These are phyloP conservation scores for Phytopythium aichiense DNA, from an alignment of 352 stramenopile genomes.

Conservation along the genomic window DNA sequence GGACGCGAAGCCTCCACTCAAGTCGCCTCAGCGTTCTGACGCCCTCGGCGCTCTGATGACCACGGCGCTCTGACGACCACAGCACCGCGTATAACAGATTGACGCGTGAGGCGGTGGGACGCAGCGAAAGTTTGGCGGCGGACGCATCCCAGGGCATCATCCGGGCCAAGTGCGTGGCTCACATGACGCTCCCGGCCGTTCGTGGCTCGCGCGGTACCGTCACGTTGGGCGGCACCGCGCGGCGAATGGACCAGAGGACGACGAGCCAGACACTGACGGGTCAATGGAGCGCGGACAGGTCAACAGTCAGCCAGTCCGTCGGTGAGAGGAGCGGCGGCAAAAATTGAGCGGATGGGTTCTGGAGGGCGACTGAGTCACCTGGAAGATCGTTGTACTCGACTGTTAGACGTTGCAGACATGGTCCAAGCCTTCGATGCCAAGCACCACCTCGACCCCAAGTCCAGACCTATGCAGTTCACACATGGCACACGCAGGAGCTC, in stretches of 20 bases:
- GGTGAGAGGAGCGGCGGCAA: not conserved
- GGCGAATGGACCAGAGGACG: not conserved
- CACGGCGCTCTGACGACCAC: too few relatives aligned
- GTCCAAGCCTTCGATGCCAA: not conserved
- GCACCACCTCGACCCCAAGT: not conserved
- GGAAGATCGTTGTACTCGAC: not conserved
- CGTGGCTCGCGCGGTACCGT: not conserved
- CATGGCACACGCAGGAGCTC: not conserved
- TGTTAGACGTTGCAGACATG: not conserved
- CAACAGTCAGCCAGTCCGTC: not conserved
- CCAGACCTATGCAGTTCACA: not conserved
- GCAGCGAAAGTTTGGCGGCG: not conserved
- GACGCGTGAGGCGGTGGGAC: too few relatives aligned
- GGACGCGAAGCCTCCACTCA: not conserved
- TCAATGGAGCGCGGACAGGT: too few relatives aligned
- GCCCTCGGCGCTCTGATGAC: too few relatives aligned
- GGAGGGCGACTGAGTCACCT: slow-evolving; percentile 8
- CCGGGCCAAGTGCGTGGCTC: not conserved
- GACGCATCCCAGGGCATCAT: not conserved
- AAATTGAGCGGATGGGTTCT: not conserved
- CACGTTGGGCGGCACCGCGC: not conserved
- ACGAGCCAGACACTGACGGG: not conserved
- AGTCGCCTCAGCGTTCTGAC: too few relatives aligned
- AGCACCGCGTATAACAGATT: not conserved
- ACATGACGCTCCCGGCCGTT: not conserved